Conservation (phyloP, 352 stramenopile genomes). For the Globisporangium nodosum region DNA sequence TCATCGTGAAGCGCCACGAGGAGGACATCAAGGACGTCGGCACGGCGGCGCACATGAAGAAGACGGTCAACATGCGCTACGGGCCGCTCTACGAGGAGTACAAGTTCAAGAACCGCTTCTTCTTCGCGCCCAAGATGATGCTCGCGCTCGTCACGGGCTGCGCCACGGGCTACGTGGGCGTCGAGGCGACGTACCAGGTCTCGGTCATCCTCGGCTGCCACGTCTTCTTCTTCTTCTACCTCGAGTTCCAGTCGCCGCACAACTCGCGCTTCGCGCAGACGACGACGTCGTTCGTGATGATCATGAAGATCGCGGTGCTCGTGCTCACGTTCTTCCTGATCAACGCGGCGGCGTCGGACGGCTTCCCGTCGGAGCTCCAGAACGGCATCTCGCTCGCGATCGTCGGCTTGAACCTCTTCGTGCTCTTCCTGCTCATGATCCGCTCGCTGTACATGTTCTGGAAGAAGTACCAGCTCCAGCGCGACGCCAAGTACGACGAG, state of each 20-base stretch:
- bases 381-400: constrained; percentile 68
- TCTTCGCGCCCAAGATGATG: constrained; percentile 80
- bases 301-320: constrained; percentile 74
- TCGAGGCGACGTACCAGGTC: constrained; percentile 43
- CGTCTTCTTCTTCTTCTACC: constrained; percentile 69
- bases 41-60: constrained; percentile 72
- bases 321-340: constrained; percentile 73
- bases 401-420: constrained; percentile 61
- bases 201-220: constrained; percentile 49
- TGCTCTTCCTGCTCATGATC: constrained; percentile 59
- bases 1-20: constrained; percentile 71
- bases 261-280: constrained; percentile 70
- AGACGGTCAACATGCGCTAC: constrained; percentile 76
- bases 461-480: constrained; percentile 67
- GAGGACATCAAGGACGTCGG: constrained; percentile 73
- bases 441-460: constrained; percentile 68
- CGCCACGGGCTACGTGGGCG: constrained; percentile 48
- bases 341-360: constrained; percentile 41
- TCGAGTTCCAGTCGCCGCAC: constrained; percentile 63
- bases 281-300: constrained; percentile 63
- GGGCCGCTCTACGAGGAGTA: constrained; percentile 84
- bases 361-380: constrained; percentile 54
- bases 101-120: constrained; percentile 85
- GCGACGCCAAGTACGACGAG: constrained; percentile 43
- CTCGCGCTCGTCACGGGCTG: constrained; percentile 56